Percentiles rank a stretch among this genome's conserved stretches.
These are phyloP conservation scores for Fusarium pseudograminearum DNA, from an alignment of 2,329 filamentous ascomycete genomes.

Conservation along the genomic window DNA sequence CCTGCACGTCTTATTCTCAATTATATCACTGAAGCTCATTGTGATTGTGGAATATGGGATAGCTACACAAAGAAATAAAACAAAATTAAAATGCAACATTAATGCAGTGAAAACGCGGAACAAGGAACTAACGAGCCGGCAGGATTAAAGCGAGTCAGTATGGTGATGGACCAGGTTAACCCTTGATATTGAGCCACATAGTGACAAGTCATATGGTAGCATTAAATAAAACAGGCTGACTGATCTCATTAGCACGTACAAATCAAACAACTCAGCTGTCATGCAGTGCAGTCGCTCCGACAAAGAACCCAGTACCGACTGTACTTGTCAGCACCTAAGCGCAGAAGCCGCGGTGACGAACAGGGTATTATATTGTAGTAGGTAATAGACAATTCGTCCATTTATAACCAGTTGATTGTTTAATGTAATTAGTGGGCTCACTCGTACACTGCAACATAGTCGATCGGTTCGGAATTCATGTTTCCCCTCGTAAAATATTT, in stretches of 20 bases:
- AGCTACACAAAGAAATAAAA: neutral
- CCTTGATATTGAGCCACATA: neutral
- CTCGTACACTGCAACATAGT: neutral
- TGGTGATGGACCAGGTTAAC: neutral
- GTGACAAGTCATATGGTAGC: neutral
- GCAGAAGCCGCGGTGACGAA: neutral
- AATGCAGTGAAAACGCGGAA: neutral
- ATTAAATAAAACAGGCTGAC: neutral
- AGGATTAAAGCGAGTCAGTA: neutral
- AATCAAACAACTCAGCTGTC: neutral
- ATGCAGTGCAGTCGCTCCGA: neutral
- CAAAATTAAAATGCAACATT: too few relatives aligned
- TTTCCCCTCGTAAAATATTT: neutral
- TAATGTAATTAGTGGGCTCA: neutral
- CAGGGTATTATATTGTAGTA: neutral
- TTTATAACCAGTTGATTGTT: neutral
- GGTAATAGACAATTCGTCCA: neutral
- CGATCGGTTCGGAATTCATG: neutral
- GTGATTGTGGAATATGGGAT: rapidly evolving
- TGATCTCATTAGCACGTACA: neutral
- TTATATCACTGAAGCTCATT: too few relatives aligned
- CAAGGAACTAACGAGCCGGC: too few relatives aligned
- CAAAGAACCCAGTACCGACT: neutral
- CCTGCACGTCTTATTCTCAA: neutral
- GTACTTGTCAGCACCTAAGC: neutral